Conservation (phyloP, 2,329 filamentous ascomycete genomes). For the Trichoderma hamatum region DNA sequence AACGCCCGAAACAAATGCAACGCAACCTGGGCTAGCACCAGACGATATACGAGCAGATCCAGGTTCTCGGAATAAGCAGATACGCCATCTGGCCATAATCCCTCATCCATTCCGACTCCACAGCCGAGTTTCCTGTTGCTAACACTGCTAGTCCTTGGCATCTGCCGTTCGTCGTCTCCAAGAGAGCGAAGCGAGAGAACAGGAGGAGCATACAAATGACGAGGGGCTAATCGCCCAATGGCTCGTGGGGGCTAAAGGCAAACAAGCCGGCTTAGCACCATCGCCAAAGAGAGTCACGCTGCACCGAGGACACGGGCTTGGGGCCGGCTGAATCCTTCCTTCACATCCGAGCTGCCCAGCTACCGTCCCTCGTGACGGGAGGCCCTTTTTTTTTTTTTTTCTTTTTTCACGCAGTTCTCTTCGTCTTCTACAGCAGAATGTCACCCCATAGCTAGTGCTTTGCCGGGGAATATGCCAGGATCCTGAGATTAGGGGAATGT, state of each 20-base stretch:
- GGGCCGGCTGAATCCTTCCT: conserved; percentile 35
- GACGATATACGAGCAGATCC: background rate
- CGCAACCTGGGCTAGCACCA: background rate
- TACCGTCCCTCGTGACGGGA: background rate
- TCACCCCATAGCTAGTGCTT: conserved; percentile 5
- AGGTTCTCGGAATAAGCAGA: background rate
- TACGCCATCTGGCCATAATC: background rate
- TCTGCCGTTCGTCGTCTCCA: background rate
- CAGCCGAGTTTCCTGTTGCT: background rate
- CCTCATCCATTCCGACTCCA: background rate
- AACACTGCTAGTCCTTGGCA: background rate
- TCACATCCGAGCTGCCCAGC: conserved; percentile 17
- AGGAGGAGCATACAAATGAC: conserved; percentile 14
- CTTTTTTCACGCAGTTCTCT: too few relatives aligned
- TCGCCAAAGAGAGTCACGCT: conserved; percentile 21
- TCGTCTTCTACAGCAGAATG: background rate
- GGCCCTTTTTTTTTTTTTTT: background rate
- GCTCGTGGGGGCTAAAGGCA: conserved; percentile 16
- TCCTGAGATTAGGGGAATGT: conserved; percentile 14
- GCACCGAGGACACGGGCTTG: conserved; percentile 40
- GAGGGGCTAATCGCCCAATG: conserved; percentile 15
- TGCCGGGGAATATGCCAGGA: conserved; percentile 5
- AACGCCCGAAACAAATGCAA: background rate
- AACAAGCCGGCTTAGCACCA: conserved; percentile 6
- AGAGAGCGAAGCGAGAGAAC: conserved; percentile 14